Conservation (phyloP, 1,284 basidiomycete species). For the Ceratorhiza oryzae-sativae region DNA sequence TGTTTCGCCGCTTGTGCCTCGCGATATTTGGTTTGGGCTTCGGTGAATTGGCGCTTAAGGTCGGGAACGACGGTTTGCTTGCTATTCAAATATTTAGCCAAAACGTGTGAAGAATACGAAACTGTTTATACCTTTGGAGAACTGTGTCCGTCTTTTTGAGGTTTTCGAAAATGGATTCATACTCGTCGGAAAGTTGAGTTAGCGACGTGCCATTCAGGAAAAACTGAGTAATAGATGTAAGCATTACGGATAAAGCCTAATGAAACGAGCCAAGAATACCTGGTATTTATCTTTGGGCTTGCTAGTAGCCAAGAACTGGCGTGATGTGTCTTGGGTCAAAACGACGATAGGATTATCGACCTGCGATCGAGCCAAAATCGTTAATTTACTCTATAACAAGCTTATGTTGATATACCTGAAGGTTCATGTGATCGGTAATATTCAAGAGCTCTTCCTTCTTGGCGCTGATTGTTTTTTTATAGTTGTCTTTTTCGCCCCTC, state of each 20-base stretch:
- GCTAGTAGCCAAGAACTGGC: slow-evolving; percentile 88
- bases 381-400: too few relatives aligned
- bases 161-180: slow-evolving; percentile 77
- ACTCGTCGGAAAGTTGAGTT: slow-evolving; percentile 85
- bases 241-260: too few relatives aligned
- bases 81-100: slow-evolving; percentile 41
- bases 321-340: slow-evolving; percentile 81
- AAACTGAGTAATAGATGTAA: slow-evolving; percentile 64
- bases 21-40: slow-evolving; percentile 68
- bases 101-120: too few relatives aligned
- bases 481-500: slow-evolving; percentile 76
- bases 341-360: slow-evolving; percentile 98
- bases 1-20: slow-evolving; percentile 77
- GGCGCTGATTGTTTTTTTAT: slow-evolving; percentile 71
- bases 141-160: slow-evolving; percentile 70
- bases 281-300: slow-evolving; percentile 89
- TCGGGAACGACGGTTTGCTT: slow-evolving; percentile 75
- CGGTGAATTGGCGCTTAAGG: slow-evolving; percentile 65
- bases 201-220: slow-evolving; percentile 95
- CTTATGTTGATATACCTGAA: slow-evolving; percentile 67
- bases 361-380: too few relatives aligned
- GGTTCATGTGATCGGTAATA: slow-evolving; percentile 93
- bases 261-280: slow-evolving; percentile 55
- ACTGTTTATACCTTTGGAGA: slow-evolving; percentile 62
- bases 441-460: slow-evolving; percentile 86